These are phyloP conservation scores for Bertia moriformis DNA, from an alignment of 2,329 filamentous ascomycete genomes.

Conservation along the genomic window DNA sequence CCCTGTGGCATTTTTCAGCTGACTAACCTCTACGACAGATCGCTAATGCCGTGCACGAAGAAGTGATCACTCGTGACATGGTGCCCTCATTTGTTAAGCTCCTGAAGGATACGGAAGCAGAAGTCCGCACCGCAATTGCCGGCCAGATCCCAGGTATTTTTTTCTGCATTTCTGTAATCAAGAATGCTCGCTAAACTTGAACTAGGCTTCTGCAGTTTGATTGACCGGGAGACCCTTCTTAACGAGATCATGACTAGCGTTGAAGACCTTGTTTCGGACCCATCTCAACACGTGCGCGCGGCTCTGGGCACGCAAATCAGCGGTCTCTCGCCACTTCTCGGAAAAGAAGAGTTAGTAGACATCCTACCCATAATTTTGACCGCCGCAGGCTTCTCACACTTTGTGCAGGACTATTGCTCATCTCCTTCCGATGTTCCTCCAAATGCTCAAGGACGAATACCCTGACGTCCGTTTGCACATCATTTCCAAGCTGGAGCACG, in stretches of 20 bases:
- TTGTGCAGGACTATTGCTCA: constrained; percentile 75
- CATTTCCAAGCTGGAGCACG: constrained; percentile 97
- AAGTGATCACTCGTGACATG: constrained; percentile 83
- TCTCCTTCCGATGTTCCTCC: constrained; percentile 92
- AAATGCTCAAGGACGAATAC: constrained; percentile 99
- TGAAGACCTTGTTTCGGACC: constrained; percentile 89
- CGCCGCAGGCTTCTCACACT: constrained; percentile 7
- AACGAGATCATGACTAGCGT: constrained; percentile 94
- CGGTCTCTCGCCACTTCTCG: constrained; percentile 86
- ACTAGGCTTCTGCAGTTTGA: constrained; percentile 74
- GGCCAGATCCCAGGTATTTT: constrained; percentile 74
- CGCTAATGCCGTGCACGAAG: constrained; percentile 93
- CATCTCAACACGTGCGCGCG: constrained; percentile 89
- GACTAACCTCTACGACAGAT: constrained; percentile 39
- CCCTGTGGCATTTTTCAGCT: background rate
- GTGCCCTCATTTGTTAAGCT: constrained; percentile 96
- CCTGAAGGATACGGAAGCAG: constrained; percentile 92
- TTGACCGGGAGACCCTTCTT: constrained; percentile 75
- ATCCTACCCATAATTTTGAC: constrained; percentile 7
- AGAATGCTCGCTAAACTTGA: background rate
- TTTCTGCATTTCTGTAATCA: background rate
- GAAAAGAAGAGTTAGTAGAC: constrained; percentile 83
- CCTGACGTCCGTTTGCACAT: constrained; percentile 96
- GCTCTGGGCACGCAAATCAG: constrained; percentile 94
- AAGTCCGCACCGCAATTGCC: constrained; percentile 90